Percentiles rank a stretch among this genome's conserved stretches.
phyloP scores from a whole-genome alignment of 2,329 filamentous ascomycete genomes.

The Metarhizium humberi region DNA sequence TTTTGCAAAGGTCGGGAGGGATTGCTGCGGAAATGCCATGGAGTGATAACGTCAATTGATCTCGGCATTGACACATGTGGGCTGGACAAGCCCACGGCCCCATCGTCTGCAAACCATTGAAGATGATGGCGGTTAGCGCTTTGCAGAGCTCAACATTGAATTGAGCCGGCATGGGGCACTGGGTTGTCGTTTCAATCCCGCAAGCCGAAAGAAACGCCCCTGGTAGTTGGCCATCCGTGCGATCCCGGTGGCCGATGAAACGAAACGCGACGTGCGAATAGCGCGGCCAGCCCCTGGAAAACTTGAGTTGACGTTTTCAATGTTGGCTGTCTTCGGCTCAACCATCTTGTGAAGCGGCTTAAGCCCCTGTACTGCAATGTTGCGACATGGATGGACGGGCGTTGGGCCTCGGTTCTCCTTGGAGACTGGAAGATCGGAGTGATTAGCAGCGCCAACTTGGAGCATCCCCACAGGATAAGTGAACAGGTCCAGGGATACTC shows the following conservation, averaged over 20 bases:
- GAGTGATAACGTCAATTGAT: background rate
- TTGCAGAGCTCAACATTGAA: too few relatives aligned
- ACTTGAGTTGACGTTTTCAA: too few relatives aligned
- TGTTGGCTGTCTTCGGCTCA: background rate
- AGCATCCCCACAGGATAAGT: background rate
- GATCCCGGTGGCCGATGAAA: too few relatives aligned
- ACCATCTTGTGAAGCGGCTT: background rate
- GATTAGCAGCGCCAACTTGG: too few relatives aligned
- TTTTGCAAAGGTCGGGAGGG: background rate
- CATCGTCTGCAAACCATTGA: background rate
- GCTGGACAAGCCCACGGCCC: background rate
- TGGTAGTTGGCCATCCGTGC: too few relatives aligned
- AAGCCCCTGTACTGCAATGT: background rate
- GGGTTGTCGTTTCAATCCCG: too few relatives aligned
- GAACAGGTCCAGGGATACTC: too few relatives aligned
- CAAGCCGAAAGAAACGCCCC: too few relatives aligned
- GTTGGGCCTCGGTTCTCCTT: conserved; percentile 3
- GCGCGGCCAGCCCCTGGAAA: too few relatives aligned
- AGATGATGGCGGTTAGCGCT: too few relatives aligned
- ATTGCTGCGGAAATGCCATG: background rate
- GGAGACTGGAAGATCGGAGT: background rate
- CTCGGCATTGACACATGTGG: background rate
- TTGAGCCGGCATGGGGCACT: too few relatives aligned
- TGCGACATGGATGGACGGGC: background rate
- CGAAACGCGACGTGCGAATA: too few relatives aligned